phyloP scores from a whole-genome alignment of 176 grass and related monocot species.

The bread wheat (Triticum aestivum) region IWGSC_CS_RefSeq_v2.1 NC_057801.1:519489164-519489663 shows the following conservation, averaged over 20 bases:
- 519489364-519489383: constrained; percentile 26
- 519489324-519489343: constrained; percentile 28
- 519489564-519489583: constrained; percentile 24
- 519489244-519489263: constrained; percentile 34
- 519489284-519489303: constrained; percentile 17
- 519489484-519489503: constrained; percentile 28
- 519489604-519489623: not conserved
- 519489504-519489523: constrained; percentile 43
- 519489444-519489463: constrained; percentile 42
- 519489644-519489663: constrained; percentile 27
- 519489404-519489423: constrained; percentile 14
- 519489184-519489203: constrained; percentile 31
- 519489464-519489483: constrained; percentile 45
- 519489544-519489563: constrained; percentile 31
- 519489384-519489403: constrained; percentile 45
- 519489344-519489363: constrained; percentile 32
- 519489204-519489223: constrained; percentile 26
- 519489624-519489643: constrained; percentile 18
- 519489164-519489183: constrained; percentile 31
- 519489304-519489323: constrained; percentile 43
- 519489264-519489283: constrained; percentile 36
- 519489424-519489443: constrained; percentile 44
- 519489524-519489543: not conserved
- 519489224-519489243: constrained; percentile 25
- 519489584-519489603: constrained; percentile 11